Conservation (phyloP, 495 filamentous ascomycete genomes). For the Trichocladium antarcticum region DNA sequence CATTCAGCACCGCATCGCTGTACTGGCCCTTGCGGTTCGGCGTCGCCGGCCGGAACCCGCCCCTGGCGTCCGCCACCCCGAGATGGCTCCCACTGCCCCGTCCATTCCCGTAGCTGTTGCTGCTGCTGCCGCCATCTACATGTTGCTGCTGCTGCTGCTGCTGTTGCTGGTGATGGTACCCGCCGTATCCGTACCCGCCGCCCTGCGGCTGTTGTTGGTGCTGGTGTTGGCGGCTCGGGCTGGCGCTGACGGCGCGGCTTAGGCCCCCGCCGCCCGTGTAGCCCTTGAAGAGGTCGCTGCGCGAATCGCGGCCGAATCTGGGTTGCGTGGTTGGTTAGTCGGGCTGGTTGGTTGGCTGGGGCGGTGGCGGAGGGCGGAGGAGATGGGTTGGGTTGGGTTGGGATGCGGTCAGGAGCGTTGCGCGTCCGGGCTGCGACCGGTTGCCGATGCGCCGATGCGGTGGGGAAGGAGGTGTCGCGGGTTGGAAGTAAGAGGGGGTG, state of each 20-base stretch:
- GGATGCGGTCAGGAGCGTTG: too few relatives aligned
- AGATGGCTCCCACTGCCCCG: conserved; percentile 15
- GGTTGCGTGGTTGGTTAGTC: too few relatives aligned
- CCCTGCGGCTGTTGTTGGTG: conserved; percentile 31
- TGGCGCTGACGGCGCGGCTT: conserved; percentile 39
- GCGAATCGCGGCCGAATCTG: conserved; percentile 71
- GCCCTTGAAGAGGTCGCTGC: conserved; percentile 76
- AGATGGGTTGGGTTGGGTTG: too few relatives aligned
- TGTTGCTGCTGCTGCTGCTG: too few relatives aligned
- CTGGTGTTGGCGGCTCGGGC: conserved; percentile 37
- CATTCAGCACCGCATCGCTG: conserved; percentile 81
- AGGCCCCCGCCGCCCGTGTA: conserved; percentile 57
- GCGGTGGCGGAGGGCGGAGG: background rate
- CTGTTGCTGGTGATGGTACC: conserved; percentile 24
- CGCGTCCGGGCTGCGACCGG: too few relatives aligned
- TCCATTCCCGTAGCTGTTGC: too few relatives aligned
- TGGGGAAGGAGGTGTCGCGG: too few relatives aligned
- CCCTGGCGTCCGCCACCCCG: conserved; percentile 24
- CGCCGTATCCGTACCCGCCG: conserved; percentile 53
- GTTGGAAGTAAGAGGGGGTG: too few relatives aligned
- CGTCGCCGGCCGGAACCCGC: conserved; percentile 51
- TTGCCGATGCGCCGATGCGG: too few relatives aligned
- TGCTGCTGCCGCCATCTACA: conserved; percentile 10
- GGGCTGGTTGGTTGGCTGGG: conserved; percentile 1
- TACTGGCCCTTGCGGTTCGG: conserved; percentile 88